phyloP scores from a whole-genome alignment of 2,329 filamentous ascomycete species.

The Scedosporium minutisporum region DNA sequence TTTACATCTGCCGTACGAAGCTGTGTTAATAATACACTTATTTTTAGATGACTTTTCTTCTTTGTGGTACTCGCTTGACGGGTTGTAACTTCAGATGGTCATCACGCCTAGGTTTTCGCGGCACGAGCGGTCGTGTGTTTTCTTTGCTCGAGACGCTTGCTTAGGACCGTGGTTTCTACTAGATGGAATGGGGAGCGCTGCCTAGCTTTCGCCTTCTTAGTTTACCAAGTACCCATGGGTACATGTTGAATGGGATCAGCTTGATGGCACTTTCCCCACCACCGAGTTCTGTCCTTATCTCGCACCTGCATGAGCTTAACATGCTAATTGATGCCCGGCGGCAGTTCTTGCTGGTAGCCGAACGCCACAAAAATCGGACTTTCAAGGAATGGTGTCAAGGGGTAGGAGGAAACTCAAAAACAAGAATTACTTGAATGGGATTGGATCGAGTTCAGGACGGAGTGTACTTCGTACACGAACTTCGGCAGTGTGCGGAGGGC shows the following conservation, averaged over 20 bases:
- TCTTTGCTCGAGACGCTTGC: too few relatives aligned
- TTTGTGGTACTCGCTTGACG: background rate
- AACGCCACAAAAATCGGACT: background rate
- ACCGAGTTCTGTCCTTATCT: background rate
- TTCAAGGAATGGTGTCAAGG: background rate
- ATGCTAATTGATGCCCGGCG: background rate
- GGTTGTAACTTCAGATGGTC: background rate
- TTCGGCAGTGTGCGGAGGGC: background rate
- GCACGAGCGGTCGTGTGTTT: background rate
- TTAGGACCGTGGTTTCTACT: too few relatives aligned
- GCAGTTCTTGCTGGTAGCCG: background rate
- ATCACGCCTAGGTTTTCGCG: background rate
- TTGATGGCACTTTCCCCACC: background rate
- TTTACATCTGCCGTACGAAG: background rate
- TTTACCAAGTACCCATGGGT: too few relatives aligned
- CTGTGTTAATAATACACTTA: background rate
- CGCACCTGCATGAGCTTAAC: background rate
- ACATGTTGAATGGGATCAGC: too few relatives aligned
- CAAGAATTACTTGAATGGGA: background rate
- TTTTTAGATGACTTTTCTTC: background rate
- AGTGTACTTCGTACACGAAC: background rate
- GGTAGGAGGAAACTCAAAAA: background rate
- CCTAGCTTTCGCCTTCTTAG: too few relatives aligned
- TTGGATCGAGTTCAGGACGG: background rate
- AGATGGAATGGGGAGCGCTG: too few relatives aligned